phyloP scores from a whole-genome alignment of 192 early-diverging fungal genomes.

The Fimicolochytrium jonesii region DNA sequence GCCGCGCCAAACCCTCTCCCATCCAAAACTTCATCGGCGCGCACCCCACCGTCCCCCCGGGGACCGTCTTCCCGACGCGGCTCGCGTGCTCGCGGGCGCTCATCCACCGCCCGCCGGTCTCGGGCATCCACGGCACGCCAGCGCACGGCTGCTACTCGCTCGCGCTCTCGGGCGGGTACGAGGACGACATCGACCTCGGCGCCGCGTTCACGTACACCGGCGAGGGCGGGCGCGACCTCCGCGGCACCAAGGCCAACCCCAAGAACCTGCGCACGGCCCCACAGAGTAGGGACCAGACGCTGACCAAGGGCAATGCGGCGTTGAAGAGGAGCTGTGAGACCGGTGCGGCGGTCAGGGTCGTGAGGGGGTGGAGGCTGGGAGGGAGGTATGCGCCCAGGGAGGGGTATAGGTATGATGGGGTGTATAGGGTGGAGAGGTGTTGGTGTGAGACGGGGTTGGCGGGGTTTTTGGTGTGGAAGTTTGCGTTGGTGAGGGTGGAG shows the following conservation, averaged over 20 bases:
- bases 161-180: conserved; percentile 60
- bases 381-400: not conserved
- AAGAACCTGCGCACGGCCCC: conserved; percentile 51
- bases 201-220: conserved; percentile 67
- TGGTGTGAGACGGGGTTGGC: conserved; percentile 12
- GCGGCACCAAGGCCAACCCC: conserved; percentile 28
- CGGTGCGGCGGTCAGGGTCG: conserved; percentile 9
- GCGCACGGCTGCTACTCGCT: conserved; percentile 58
- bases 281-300: conserved; percentile 57
- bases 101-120: conserved; percentile 52
- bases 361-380: conserved; percentile 12
- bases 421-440: conserved; percentile 14
- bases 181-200: conserved; percentile 63
- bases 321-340: conserved; percentile 54
- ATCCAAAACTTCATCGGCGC: not conserved
- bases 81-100: not conserved
- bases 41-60: not conserved
- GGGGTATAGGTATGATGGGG: conserved; percentile 23
- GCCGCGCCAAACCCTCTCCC: not conserved
- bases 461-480: conserved; percentile 22
- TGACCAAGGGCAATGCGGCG: conserved; percentile 53
- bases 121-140: conserved; percentile 56
- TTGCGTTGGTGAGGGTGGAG: conserved; percentile 1
- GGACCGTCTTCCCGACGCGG: not conserved
- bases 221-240: conserved; percentile 56